phyloP scores from a whole-genome alignment of 208 protist genomes.

The Acanthamoeba triangularis region DNA sequence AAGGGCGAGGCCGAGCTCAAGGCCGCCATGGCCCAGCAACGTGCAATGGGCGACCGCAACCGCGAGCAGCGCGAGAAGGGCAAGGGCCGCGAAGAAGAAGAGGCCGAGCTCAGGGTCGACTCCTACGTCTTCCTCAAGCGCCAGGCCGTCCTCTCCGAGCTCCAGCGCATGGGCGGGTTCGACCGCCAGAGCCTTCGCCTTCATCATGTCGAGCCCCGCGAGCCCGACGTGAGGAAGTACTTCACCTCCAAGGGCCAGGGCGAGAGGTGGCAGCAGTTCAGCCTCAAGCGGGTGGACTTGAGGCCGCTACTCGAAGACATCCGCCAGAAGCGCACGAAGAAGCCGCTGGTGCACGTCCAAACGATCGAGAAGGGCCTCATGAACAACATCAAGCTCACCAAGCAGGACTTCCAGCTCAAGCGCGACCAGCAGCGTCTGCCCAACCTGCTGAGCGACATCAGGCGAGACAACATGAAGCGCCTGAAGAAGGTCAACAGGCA shows the following conservation, averaged over 20 bases:
- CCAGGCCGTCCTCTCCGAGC: constrained; percentile 9
- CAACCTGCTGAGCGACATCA: not conserved
- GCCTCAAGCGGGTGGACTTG: not conserved
- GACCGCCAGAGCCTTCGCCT: not conserved
- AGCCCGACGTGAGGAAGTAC: constrained; percentile 30
- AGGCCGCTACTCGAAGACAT: constrained; percentile 24
- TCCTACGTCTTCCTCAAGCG: not conserved
- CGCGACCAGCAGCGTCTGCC: not conserved
- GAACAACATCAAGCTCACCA: not conserved
- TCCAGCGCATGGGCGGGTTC: constrained; percentile 17
- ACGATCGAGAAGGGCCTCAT: constrained; percentile 44
- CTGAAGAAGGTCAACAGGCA: constrained; percentile 19
- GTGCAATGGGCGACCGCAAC: not conserved
- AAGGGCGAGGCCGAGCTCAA: constrained; percentile 57
- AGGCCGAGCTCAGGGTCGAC: not conserved
- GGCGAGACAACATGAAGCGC: not conserved
- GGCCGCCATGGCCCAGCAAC: constrained; percentile 40
- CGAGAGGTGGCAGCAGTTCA: constrained; percentile 6
- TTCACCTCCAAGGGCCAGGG: not conserved
- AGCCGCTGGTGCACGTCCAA: constrained; percentile 21
- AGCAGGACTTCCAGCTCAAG: constrained; percentile 56
- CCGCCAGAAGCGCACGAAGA: constrained; percentile 1
- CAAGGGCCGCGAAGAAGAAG: constrained; percentile 1
- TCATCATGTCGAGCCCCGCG: not conserved
- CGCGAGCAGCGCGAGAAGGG: constrained; percentile 15